These are phyloP conservation scores for Cladosporium sp. DNA, from an alignment of 2,329 filamentous ascomycete species.

Conservation along the genomic window DNA sequence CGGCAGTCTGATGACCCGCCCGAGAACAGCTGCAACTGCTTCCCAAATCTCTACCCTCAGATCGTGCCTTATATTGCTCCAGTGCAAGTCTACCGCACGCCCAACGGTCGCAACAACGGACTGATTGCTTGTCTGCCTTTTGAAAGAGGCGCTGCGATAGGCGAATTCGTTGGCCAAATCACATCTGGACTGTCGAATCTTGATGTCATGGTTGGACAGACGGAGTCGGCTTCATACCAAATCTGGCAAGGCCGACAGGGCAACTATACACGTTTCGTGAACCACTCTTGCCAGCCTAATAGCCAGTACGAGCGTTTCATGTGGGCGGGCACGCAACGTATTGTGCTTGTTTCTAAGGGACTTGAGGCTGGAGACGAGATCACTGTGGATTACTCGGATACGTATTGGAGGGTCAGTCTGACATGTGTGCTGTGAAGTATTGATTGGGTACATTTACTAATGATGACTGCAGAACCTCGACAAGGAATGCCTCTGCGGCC, in stretches of 20 bases:
- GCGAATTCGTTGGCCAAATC: conserved; percentile 59
- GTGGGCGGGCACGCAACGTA: conserved; percentile 59
- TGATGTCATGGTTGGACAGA: conserved; percentile 56
- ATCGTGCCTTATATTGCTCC: conserved; percentile 45
- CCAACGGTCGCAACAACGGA: conserved; percentile 58
- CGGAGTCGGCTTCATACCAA: conserved; percentile 53
- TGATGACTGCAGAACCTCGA: conserved; percentile 44
- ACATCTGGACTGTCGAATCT: conserved; percentile 55
- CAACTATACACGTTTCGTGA: conserved; percentile 62
- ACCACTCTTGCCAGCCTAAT: conserved; percentile 61
- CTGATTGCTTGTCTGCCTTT: conserved; percentile 52
- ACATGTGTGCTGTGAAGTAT: neutral
- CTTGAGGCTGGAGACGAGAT: conserved; percentile 57
- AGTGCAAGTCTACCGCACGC: conserved; percentile 57
- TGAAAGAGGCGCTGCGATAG: conserved; percentile 55
- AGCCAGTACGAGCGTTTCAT: conserved; percentile 59
- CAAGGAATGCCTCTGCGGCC: conserved; percentile 58
- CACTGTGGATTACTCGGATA: conserved; percentile 61
- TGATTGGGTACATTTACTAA: conserved; percentile 6
- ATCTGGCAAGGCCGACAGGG: conserved; percentile 60
- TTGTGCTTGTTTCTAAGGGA: conserved; percentile 59
- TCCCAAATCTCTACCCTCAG: conserved; percentile 55
- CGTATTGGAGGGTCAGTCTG: conserved; percentile 52
- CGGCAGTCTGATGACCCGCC: conserved; percentile 54
- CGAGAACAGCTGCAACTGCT: conserved; percentile 56